Evolutionary conservation across 352 stramenopile species (phyloP), one percentile per base, ranked within the genome.

Genomic region (Pythium periplocum): DNA sequence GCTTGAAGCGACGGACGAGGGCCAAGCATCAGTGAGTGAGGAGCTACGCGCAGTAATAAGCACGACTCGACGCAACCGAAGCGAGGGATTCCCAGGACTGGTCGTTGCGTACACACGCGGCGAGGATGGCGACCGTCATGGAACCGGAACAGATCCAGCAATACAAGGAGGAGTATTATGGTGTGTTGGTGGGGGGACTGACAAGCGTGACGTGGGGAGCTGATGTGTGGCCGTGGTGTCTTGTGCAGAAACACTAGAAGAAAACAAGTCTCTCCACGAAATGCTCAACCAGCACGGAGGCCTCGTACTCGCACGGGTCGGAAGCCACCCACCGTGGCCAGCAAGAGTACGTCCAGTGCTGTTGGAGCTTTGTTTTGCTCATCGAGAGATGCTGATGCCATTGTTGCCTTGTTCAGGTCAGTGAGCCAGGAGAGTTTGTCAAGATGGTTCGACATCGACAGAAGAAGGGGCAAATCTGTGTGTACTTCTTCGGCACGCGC

Each of bases 401-500:
- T 26, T 26, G 17, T 26, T 26, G 17, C 33, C 34, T 12, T 42
- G 33, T 72, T 37, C 45, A 94, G 83, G 88, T 87, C 59, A 87
- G 79, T 54, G 83, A 94, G 37, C 78, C 80, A 5, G 83, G 83
- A 2, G 83, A 94, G 53, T 94, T 86, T 51, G 74, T 73, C 46
- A 90, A 91, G 48, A 90, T 92, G 79, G 71, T 73, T 33, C 68
- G 75, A 30, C 75, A 91, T 69, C 79, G 83, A 26, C 67, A 62
- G 30, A 91, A 90, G 57, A 87, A 87, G 48, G 78, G 76, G 6
- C 78, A 89, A 57, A 64, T 79, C 1, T 94, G 83, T 34, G 83
- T 94, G 34, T 94, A 92, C 48, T 94, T 94, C 59, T 94, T 92
- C 43, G 83, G 83, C 38, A 88, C 79, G 17, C 75, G 81, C 30